Percentiles rank a stretch among this genome's conserved stretches.
These are phyloP conservation scores for Mortierella sp. DNA, from an alignment of 371 early-diverging fungal species.

Conservation along the genomic window DNA sequence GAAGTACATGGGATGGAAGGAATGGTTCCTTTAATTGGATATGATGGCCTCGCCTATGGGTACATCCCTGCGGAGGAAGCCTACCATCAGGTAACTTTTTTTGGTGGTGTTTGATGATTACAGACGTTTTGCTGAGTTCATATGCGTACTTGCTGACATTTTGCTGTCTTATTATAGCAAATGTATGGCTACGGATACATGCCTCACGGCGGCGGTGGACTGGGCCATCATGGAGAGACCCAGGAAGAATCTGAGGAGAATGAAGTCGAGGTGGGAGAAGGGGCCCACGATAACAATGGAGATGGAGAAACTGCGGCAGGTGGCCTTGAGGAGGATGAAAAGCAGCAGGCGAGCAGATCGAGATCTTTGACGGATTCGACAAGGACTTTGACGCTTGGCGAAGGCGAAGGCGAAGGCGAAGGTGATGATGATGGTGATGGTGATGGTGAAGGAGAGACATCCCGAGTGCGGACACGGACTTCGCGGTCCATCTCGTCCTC, in stretches of 20 bases:
- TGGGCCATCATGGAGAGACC: not conserved
- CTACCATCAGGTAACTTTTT: conserved; percentile 39
- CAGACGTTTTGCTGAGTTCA: not conserved
- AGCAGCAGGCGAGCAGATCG: not conserved
- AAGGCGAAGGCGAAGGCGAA: too few species aligned
- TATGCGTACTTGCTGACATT: not conserved
- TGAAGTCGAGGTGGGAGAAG: not conserved
- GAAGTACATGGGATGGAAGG: conserved; percentile 41
- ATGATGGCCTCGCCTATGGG: conserved; percentile 45
- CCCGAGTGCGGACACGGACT: not conserved
- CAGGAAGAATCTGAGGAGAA: not conserved
- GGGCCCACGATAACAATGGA: not conserved
- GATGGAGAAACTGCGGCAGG: not conserved
- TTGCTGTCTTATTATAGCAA: not conserved
- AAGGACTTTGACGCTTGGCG: not conserved
- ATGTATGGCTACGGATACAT: conserved; percentile 38
- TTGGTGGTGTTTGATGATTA: not conserved
- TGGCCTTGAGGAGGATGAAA: not conserved
- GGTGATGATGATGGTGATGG: too few species aligned
- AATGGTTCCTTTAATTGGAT: conserved; percentile 43
- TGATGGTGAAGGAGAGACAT: not conserved
- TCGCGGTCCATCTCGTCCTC: conserved; percentile 18
- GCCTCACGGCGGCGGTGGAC: conserved; percentile 6
- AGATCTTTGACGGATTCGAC: not conserved
- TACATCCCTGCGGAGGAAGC: conserved; percentile 51